Evolutionary conservation across 768 basidiomycete species (phyloP).

Genomic region (Naganishia vaughanmartiniae): DNA sequence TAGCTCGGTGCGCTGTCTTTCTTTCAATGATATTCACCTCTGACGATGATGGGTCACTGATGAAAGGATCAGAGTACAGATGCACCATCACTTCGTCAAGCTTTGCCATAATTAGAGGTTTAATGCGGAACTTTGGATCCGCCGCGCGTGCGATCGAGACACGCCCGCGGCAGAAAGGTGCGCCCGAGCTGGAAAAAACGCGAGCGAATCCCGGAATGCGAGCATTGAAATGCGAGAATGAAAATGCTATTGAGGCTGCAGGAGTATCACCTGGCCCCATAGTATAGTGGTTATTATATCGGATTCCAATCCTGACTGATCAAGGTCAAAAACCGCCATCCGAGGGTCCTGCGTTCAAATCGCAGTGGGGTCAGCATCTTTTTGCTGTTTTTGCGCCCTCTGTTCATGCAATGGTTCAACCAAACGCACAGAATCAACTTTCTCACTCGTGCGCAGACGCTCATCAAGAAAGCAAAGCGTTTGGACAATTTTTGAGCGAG

Average conservation of each 20-base stretch:
- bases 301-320: conserved; percentile 15
- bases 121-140: conserved; percentile 3
- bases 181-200: neutral
- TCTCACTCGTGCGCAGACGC: too few relatives aligned
- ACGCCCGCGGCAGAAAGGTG: neutral
- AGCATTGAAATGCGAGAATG: neutral
- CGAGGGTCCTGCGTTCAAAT: conserved; percentile 24
- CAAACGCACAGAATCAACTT: too few relatives aligned
- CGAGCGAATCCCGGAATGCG: neutral
- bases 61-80: neutral
- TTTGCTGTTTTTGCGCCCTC: neutral
- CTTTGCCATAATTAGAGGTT: neutral
- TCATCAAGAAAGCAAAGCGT: too few relatives aligned
- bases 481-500: too few relatives aligned
- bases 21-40: too few relatives aligned
- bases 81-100: neutral
- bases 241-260: neutral
- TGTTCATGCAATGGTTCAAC: too few relatives aligned
- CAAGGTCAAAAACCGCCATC: neutral
- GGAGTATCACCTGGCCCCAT: conserved; percentile 2
- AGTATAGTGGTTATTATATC: conserved; percentile 28
- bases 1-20: neutral
- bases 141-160: neutral
- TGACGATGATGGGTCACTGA: neutral
- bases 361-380: conserved; percentile 7